Base-by-base conservation (phyloP, 345 rosid genomes). In the Brassica cretica region DNA sequence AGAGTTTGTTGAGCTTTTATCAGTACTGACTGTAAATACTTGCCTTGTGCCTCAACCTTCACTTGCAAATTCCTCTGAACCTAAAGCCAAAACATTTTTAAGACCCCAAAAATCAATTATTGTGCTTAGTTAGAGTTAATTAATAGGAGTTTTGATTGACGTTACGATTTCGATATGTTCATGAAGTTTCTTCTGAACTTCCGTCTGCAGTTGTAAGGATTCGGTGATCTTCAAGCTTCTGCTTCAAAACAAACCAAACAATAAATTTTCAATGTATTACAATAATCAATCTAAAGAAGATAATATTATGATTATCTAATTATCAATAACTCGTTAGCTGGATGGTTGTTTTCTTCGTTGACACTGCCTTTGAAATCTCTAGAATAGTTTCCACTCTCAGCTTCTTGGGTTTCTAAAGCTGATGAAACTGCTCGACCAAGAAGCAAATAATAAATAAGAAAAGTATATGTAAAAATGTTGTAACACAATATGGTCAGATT, bases 31-130 rank as follows among this genome's bases (percentile, higher is more conserved):
- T 89, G 94, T 64, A 95, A 73, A 82, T 95, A 95, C 84, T 93
- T 95, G 39, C 97, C 98, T 84, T 95, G 98, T 72, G 99, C 98
- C 81, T 95, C 99, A 53, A 95, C 91, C 80, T 96, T 89, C 81
- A 93, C 91, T 82, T 91, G 99, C 60, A 95, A 85, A 84, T 86
- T 96, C 78, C 88, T 91, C 84, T 95, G 98, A 56, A 94, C 99
- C 98, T 94, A 83, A 81, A 37, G 72, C 44, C 58, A 37, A 64
- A 63, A 64, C 32, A 74, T 18, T 39, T 62, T 37, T 0, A 64
- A 21, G 5, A 29, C 46, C 8, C 8, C 2, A 68, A 27, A 56
- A 12, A 44, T 1, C 19, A 0, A 46, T 10, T 7, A 4, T 3
- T 71, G 51, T 77, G 7, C 16, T 25, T 35, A 72, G 2, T 35